A percentile compares a stretch with the other conserved stretches of the same genome.
phyloP scores from a whole-genome alignment of 116 monocot species.

The Trichopus zeylanicus region DNA sequence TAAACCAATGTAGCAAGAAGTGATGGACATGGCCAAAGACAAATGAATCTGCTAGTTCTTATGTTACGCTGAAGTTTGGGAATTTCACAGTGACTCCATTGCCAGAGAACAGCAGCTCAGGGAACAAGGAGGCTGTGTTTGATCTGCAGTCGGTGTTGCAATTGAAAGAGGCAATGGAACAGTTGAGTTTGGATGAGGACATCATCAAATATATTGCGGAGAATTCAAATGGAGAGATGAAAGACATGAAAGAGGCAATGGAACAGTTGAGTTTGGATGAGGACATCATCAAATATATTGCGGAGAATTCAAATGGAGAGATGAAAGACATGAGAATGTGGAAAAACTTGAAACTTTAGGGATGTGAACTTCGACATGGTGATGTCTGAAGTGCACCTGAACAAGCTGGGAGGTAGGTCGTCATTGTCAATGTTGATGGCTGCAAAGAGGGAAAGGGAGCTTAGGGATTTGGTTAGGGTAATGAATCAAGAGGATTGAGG shows the following conservation, averaged over 20 bases:
- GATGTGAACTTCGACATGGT: too few relatives aligned
- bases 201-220: slow-evolving; percentile 11
- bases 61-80: slow-evolving; percentile 50
- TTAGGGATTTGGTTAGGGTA: slow-evolving; percentile 69
- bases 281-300: slow-evolving; percentile 9
- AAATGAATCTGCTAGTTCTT: slow-evolving; percentile 61
- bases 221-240: neutral
- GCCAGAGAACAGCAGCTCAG: neutral
- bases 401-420: slow-evolving; percentile 20
- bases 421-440: neutral
- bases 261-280: slow-evolving; percentile 14
- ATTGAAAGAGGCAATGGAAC: slow-evolving; percentile 17
- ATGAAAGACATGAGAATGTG: too few relatives aligned
- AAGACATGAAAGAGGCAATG: slow-evolving; percentile 24
- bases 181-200: slow-evolving; percentile 15
- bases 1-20: neutral
- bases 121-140: slow-evolving; percentile 3
- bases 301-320: neutral
- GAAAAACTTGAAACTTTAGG: too few relatives aligned
- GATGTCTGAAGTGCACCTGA: slow-evolving; percentile 33
- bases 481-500: slow-evolving; percentile 46
- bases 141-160: slow-evolving; percentile 17
- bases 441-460: slow-evolving; percentile 41
- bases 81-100: neutral
- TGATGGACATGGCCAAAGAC: too few relatives aligned